phyloP scores from a whole-genome alignment of 768 basidiomycete genomes.

The Hebeloma cylindrosporum region DNA sequence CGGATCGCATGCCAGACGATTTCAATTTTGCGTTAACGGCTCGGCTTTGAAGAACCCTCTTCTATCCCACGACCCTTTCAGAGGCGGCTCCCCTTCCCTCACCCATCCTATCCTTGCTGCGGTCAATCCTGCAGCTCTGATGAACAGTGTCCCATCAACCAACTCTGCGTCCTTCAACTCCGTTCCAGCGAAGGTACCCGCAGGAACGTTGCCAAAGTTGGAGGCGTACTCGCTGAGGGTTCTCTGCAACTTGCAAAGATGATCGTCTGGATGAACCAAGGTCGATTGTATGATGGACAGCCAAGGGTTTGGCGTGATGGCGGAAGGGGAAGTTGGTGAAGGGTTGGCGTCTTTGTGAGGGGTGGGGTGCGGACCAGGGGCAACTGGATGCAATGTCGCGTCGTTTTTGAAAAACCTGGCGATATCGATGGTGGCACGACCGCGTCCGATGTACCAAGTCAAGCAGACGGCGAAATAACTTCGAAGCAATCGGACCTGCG shows the following conservation, averaged over 20 bases:
- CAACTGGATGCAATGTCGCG: conserved; percentile 19
- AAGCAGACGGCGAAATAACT: conserved; percentile 50
- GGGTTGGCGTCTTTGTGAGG: conserved; percentile 23
- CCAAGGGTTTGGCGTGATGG: conserved; percentile 56
- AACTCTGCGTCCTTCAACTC: conserved; percentile 40
- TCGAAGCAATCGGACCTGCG: conserved; percentile 47
- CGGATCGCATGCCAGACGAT: no score
- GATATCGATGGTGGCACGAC: conserved; percentile 49
- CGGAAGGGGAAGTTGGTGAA: conserved; percentile 29
- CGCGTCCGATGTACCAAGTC: conserved; percentile 52
- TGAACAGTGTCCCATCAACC: conserved; percentile 59
- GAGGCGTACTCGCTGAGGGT: conserved; percentile 50
- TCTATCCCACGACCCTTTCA: conserved; percentile 23
- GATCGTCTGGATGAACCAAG: conserved; percentile 56
- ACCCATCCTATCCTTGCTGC: conserved; percentile 35
- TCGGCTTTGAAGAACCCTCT: conserved; percentile 21
- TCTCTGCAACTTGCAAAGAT: conserved; percentile 48
- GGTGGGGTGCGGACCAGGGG: conserved; percentile 22
- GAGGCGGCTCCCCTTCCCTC: conserved; percentile 24
- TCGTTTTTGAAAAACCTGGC: conserved; percentile 42
- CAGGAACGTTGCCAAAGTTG: conserved; percentile 42
- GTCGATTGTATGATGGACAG: conserved; percentile 49
- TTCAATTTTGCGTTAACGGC: no score
- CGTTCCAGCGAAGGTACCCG: conserved; percentile 21
- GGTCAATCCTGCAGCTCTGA: conserved; percentile 51